phyloP scores from a whole-genome alignment of 306 rosid genomes.

The Medicago ruthenica region DNA sequence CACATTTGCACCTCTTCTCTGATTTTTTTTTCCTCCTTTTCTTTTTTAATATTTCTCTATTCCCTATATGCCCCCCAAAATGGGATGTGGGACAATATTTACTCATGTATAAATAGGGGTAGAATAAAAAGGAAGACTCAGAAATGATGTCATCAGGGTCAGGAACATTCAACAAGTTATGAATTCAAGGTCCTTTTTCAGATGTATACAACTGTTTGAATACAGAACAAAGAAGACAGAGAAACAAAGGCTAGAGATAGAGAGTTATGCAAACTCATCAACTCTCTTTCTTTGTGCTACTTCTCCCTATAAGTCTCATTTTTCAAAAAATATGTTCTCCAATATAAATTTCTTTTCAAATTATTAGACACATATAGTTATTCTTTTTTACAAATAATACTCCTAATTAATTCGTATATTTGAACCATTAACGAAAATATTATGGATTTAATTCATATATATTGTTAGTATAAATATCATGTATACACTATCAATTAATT shows the following conservation, averaged over 20 bases:
- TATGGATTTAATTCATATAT: too few relatives aligned
- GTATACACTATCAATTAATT: too few relatives aligned
- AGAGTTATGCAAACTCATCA: not conserved
- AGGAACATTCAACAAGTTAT: constrained; percentile 54
- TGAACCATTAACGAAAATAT: too few relatives aligned
- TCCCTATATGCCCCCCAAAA: constrained; percentile 15
- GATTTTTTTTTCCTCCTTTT: not conserved
- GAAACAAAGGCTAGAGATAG: not conserved
- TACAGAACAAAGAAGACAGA: constrained; percentile 5
- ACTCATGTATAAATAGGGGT: constrained; percentile 31
- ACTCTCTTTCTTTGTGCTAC: not conserved
- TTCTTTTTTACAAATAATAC: not conserved
- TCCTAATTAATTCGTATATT: too few relatives aligned
- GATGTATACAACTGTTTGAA: constrained; percentile 34
- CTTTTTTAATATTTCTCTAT: not conserved
- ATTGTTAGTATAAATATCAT: too few relatives aligned
- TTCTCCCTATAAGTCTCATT: too few relatives aligned
- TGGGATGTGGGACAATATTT: constrained; percentile 11
- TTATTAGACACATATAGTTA: not conserved
- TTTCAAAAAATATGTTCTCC: too few relatives aligned
- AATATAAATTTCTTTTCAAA: not conserved
- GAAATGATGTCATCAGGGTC: constrained; percentile 51
- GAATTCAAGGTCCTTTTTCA: constrained; percentile 49
- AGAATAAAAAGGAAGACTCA: constrained; percentile 43
- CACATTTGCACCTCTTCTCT: not conserved